Conservation (phyloP, 352 stramenopile species). For the Phytopythium vexans region DNA sequence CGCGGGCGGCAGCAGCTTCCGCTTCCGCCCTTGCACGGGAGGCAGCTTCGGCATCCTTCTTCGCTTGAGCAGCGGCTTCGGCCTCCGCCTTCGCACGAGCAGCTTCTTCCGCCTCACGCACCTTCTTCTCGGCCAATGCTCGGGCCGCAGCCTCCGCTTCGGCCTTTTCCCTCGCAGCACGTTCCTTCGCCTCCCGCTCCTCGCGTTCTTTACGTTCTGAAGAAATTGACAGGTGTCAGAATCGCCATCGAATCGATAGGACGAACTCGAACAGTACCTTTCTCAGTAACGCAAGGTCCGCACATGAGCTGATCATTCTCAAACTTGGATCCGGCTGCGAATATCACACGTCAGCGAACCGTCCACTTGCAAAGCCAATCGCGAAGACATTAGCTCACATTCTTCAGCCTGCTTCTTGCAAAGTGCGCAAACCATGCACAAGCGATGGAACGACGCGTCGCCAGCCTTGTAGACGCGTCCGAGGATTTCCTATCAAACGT, state of each 20-base stretch:
- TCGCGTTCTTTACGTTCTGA: conserved; percentile 49
- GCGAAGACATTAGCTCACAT: conserved; percentile 19
- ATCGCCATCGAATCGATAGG: neutral
- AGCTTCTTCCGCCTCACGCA: conserved; percentile 28
- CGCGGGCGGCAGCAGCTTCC: conserved; percentile 16
- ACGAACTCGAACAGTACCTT: conserved; percentile 23
- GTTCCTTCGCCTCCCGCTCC: conserved; percentile 48
- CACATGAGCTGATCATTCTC: conserved; percentile 59
- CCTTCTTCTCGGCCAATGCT: conserved; percentile 43
- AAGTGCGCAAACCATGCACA: conserved; percentile 75
- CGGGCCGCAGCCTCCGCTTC: conserved; percentile 48
- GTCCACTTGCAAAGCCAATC: neutral
- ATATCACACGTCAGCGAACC: conserved; percentile 1
- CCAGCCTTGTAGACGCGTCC: conserved; percentile 68
- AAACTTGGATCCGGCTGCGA: conserved; percentile 38
- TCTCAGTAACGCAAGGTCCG: conserved; percentile 40
- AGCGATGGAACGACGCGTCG: conserved; percentile 64
- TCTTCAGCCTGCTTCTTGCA: conserved; percentile 71
- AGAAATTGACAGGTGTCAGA: conserved; percentile 4
- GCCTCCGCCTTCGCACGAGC: conserved; percentile 16
- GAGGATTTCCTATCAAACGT: conserved; percentile 54
- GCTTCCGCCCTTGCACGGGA: conserved; percentile 22
- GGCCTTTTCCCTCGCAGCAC: conserved; percentile 37
- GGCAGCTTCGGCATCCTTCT: conserved; percentile 28
- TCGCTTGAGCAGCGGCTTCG: conserved; percentile 33